phyloP scores from a whole-genome alignment of 345 rosid genomes.

The Corchorus capsularis region DNA sequence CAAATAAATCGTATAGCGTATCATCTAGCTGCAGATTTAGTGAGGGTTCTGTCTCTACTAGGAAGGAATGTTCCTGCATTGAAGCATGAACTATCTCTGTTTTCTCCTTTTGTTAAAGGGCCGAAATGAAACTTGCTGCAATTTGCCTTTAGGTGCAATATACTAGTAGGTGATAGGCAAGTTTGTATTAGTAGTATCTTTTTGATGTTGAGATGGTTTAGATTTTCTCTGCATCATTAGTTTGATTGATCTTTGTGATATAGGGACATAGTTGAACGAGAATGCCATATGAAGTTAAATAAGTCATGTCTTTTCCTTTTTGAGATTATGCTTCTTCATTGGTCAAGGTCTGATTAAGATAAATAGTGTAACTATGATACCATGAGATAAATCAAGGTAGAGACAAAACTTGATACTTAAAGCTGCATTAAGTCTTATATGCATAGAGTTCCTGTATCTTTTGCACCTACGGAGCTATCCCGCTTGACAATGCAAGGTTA shows the following conservation, averaged over 20 bases:
- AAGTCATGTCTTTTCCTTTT: neutral
- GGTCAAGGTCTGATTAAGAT: conserved; percentile 1
- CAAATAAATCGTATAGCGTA: neutral
- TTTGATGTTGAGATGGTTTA: neutral
- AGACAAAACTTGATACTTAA: neutral
- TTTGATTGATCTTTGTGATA: neutral
- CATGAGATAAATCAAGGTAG: neutral
- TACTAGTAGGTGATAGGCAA: neutral
- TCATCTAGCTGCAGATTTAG: neutral
- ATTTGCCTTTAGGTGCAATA: conserved; percentile 1
- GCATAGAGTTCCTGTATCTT: neutral
- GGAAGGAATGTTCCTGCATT: neutral
- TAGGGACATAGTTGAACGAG: neutral
- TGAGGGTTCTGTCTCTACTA: neutral
- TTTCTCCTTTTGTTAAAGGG: neutral
- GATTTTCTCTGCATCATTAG: neutral
- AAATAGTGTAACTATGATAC: neutral
- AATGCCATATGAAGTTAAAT: neutral
- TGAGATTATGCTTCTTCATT: neutral
- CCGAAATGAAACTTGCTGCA: neutral
- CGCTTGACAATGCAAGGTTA: neutral
- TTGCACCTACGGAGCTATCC: neutral
- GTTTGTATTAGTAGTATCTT: neutral
- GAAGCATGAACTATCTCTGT: neutral
- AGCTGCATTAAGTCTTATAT: neutral